A percentile compares a stretch with the other conserved stretches of the same genome.
These are phyloP conservation scores for Aspergillus caelatus DNA, from an alignment of 2,329 filamentous ascomycete genomes.

Conservation along the genomic window DNA sequence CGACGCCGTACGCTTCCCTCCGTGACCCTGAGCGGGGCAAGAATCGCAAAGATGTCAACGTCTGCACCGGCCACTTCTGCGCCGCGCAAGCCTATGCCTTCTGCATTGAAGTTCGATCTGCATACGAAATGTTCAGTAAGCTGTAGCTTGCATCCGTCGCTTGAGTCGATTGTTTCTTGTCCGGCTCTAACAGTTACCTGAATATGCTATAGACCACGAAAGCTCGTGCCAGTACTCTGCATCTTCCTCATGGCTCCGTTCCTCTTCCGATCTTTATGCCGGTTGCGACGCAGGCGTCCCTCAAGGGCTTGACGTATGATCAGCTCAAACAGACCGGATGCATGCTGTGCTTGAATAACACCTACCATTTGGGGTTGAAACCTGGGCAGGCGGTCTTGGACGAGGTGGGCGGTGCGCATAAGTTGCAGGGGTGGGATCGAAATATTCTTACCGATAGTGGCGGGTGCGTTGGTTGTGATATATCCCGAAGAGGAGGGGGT, in stretches of 20 bases:
- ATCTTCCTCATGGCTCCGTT: constrained; percentile 88
- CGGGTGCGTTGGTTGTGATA: constrained; percentile 40
- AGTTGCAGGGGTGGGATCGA: constrained; percentile 89
- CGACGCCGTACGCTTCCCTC: background rate
- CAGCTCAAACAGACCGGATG: constrained; percentile 90
- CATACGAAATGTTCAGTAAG: constrained; percentile 78
- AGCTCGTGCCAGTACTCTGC: constrained; percentile 84
- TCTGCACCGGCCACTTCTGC: constrained; percentile 15
- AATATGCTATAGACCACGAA: constrained; percentile 74
- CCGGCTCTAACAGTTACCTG: constrained; percentile 6
- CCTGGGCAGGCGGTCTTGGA: constrained; percentile 89
- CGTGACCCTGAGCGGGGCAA: constrained; percentile 16
- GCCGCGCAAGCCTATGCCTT: constrained; percentile 41
- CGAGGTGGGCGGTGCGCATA: constrained; percentile 87
- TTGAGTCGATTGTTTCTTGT: background rate
- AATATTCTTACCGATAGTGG: constrained; percentile 81
- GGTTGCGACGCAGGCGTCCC: constrained; percentile 91
- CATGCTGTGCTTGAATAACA: constrained; percentile 93
- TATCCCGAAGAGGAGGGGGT: constrained; percentile 36
- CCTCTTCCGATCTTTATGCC: constrained; percentile 97
- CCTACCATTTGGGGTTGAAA: constrained; percentile 93
- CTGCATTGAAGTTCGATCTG: constrained; percentile 78
- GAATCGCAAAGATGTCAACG: constrained; percentile 34
- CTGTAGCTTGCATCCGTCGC: background rate
- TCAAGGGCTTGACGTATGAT: constrained; percentile 91